Evolutionary conservation across 2,329 filamentous ascomycete genomes (phyloP).

Genomic region (Epichloe scottii): DNA sequence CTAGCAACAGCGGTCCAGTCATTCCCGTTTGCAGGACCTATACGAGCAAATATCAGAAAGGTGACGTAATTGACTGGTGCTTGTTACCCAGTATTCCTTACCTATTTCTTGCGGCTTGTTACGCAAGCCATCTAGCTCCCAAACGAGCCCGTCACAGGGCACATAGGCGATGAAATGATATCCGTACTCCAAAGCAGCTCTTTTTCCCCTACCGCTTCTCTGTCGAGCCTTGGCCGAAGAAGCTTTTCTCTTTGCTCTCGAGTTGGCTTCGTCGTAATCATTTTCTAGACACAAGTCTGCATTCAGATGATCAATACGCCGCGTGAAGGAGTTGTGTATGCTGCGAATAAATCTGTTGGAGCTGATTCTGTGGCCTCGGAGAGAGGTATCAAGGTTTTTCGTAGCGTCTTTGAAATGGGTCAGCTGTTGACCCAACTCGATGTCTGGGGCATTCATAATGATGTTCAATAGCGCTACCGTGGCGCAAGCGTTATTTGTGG

Average conservation of each 20-base stretch:
- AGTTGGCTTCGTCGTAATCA: constrained; percentile 29
- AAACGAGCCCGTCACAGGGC: constrained; percentile 59
- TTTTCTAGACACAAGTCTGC: constrained; percentile 54
- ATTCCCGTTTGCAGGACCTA: constrained; percentile 11
- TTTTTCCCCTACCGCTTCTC: constrained; percentile 21
- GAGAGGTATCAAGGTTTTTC: constrained; percentile 50
- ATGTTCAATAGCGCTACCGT: constrained; percentile 91
- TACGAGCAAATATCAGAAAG: background rate
- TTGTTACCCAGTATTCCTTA: constrained; percentile 6
- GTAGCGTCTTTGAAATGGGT: constrained; percentile 63
- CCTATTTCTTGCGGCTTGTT: constrained; percentile 42
- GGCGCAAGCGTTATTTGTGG: constrained; percentile 73
- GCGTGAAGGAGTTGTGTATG: constrained; percentile 79
- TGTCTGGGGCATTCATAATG: constrained; percentile 63
- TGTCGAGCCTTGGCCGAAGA: constrained; percentile 22
- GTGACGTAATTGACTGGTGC: background rate
- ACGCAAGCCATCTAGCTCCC: constrained; percentile 82
- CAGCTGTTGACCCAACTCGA: constrained; percentile 60
- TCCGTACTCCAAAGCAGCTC: constrained; percentile 43
- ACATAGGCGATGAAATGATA: constrained; percentile 90
- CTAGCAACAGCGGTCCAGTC: constrained; percentile 58
- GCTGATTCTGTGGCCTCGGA: constrained; percentile 65
- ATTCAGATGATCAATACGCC: constrained; percentile 64
- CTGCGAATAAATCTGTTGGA: constrained; percentile 64
- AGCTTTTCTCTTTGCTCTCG: constrained; percentile 21